Evolutionary conservation across 495 filamentous ascomycete genomes (phyloP).

Genomic region (Penicillium diatomitis): DNA sequence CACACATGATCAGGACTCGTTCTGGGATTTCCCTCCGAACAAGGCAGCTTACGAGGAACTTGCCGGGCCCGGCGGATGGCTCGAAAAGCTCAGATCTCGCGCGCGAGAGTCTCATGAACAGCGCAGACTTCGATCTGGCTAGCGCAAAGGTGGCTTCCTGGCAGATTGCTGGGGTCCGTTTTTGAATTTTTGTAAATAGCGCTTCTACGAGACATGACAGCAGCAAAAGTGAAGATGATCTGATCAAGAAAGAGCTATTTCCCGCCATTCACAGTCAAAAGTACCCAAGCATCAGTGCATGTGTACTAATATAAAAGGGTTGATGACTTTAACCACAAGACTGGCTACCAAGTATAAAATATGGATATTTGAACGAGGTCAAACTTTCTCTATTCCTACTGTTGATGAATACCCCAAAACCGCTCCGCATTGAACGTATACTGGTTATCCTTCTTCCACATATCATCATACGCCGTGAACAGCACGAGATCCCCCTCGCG

Average conservation of each 20-base stretch:
- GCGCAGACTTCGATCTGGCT: not conserved
- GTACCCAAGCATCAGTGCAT: no score
- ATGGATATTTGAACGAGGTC: no score
- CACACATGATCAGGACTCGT: constrained; percentile 9
- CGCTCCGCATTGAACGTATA: constrained; percentile 61
- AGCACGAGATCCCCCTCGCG: constrained; percentile 46
- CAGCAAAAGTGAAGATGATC: no score
- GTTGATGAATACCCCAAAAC: constrained; percentile 54
- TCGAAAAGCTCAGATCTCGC: constrained; percentile 13
- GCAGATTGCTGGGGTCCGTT: no score
- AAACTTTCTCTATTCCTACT: constrained; percentile 1
- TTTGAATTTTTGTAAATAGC: no score
- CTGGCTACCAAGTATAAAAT: no score
- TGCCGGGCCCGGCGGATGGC: constrained; percentile 21
- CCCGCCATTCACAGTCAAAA: no score
- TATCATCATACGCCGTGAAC: constrained; percentile 67
- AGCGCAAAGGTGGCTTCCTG: no score
- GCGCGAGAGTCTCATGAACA: not conserved
- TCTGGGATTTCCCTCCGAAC: constrained; percentile 34
- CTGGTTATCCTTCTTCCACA: constrained; percentile 64
- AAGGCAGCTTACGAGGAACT: constrained; percentile 24
- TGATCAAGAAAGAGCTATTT: no score
- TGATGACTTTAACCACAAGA: no score
- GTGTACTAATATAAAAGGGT: no score
- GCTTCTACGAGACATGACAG: no score